Conservation (phyloP, 352 stramenopile species). For the Pythium brassicae region DNA sequence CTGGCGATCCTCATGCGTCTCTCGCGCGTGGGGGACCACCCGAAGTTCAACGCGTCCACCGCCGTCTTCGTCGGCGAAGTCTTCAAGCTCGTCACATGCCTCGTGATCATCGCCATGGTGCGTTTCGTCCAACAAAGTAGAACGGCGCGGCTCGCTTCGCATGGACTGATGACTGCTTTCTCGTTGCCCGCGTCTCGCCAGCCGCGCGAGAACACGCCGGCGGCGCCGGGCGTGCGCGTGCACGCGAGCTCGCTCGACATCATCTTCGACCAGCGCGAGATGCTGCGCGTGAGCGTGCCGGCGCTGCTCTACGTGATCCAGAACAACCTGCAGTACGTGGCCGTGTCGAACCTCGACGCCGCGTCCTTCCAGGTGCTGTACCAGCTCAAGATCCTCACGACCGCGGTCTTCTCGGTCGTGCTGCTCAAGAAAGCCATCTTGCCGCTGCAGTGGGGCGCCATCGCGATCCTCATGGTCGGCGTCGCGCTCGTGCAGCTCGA, state of each 20-base stretch:
- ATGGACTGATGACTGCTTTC: not conserved
- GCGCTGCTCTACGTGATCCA: conserved; percentile 79
- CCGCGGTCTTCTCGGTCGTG: conserved; percentile 80
- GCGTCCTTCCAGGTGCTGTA: conserved; percentile 81
- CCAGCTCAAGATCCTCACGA: conserved; percentile 88
- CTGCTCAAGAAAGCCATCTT: conserved; percentile 68
- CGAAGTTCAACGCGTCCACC: conserved; percentile 72
- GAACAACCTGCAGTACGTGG: conserved; percentile 84
- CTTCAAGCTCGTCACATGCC: conserved; percentile 58
- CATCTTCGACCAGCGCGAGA: conserved; percentile 58
- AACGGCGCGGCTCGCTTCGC: too few relatives aligned
- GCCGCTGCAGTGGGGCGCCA: conserved; percentile 72
- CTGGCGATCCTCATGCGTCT: conserved; percentile 79
- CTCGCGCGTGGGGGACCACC: conserved; percentile 61
- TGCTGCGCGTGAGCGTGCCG: conserved; percentile 72
- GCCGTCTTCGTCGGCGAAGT: conserved; percentile 70
- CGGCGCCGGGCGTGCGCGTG: conserved; percentile 5
- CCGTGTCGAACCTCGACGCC: conserved; percentile 76
- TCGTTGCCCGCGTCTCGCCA: too few relatives aligned
- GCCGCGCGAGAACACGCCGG: not conserved
- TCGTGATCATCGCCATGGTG: conserved; percentile 42
- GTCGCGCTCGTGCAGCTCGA: conserved; percentile 78
- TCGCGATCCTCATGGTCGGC: conserved; percentile 76
- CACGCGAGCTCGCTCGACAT: conserved; percentile 17
- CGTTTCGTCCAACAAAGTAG: too few relatives aligned